phyloP scores from a whole-genome alignment of 2,329 filamentous ascomycete species.

The Pseudogymnoascus sp. region DNA sequence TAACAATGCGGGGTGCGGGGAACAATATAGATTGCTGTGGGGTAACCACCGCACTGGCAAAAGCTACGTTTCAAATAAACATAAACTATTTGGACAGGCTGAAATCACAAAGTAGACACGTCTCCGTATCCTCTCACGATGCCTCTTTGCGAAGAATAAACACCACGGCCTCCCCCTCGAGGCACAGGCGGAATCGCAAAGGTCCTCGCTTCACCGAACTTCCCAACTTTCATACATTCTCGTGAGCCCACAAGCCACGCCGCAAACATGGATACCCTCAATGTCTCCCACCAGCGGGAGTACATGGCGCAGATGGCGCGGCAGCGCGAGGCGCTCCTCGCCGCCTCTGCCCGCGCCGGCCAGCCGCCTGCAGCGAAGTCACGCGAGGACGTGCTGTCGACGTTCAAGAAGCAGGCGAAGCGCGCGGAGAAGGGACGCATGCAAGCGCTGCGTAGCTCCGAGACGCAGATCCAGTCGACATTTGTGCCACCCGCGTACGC shows the following conservation, averaged over 20 bases:
- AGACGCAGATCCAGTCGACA: not conserved
- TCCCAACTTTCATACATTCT: not conserved
- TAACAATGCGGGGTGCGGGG: not conserved
- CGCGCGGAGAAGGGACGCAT: not conserved
- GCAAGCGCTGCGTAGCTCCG: not conserved
- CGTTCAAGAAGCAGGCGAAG: not conserved
- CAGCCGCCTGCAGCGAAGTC: not conserved
- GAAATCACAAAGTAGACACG: slow-evolving; percentile 3
- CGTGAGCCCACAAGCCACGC: not conserved
- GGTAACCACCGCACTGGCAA: not conserved
- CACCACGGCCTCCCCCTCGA: not conserved
- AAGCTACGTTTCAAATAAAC: not conserved
- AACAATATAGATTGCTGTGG: slow-evolving; percentile 4
- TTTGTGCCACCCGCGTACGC: slow-evolving; percentile 13
- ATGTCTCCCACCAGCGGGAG: not conserved
- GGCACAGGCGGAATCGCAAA: not conserved
- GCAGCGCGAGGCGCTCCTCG: slow-evolving; percentile 1
- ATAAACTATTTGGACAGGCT: not conserved
- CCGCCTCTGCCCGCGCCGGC: not conserved
- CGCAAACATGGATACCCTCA: slow-evolving; percentile 1
- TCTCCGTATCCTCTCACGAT: not conserved
- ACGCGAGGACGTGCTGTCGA: not conserved
- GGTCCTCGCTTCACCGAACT: not conserved
- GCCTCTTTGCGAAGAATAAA: not conserved
- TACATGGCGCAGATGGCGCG: slow-evolving; percentile 1